Evolutionary conservation across 768 basidiomycete species (phyloP).

Genomic region (Lactarius vividus): DNA sequence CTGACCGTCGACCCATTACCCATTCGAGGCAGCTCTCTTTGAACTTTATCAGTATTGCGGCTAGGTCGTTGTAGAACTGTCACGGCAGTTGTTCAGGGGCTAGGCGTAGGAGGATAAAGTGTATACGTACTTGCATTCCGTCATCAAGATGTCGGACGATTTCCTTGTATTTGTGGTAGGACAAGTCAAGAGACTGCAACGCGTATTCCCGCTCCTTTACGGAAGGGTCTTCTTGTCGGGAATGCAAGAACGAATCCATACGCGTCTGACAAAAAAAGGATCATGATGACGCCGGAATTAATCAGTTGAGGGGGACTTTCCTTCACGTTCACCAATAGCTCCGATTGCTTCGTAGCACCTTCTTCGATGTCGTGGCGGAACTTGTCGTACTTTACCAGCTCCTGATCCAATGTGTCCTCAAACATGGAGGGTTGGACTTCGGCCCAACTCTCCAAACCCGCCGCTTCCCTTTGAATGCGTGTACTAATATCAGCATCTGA

Average conservation of each 20-base stretch:
- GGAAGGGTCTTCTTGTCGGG: slow-evolving; percentile 71
- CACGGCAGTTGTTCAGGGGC: neutral
- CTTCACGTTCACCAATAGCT: slow-evolving; percentile 64
- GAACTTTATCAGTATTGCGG: slow-evolving; percentile 67
- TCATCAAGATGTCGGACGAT: slow-evolving; percentile 83
- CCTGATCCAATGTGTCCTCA: slow-evolving; percentile 75
- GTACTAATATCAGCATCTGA: slow-evolving; percentile 66
- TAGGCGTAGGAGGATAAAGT: neutral
- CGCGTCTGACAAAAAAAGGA: slow-evolving; percentile 42
- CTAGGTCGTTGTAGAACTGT: slow-evolving; percentile 90
- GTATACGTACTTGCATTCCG: slow-evolving; percentile 65
- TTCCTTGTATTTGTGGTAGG: slow-evolving; percentile 86
- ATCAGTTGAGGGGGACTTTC: slow-evolving; percentile 39
- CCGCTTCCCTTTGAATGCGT: slow-evolving; percentile 63
- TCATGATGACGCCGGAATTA: neutral
- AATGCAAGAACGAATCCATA: slow-evolving; percentile 74
- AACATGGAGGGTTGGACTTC: slow-evolving; percentile 86
- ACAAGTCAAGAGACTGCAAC: slow-evolving; percentile 77
- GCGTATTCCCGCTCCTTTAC: slow-evolving; percentile 80
- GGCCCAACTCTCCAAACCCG: slow-evolving; percentile 59
- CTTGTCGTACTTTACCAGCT: slow-evolving; percentile 77
- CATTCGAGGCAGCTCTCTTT: slow-evolving; percentile 74
- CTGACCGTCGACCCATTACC: slow-evolving; percentile 66
- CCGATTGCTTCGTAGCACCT: slow-evolving; percentile 58
- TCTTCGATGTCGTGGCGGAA: slow-evolving; percentile 55